These are phyloP conservation scores for Fusarium proliferatum DNA, from an alignment of 2,329 filamentous ascomycete species.

Conservation along the genomic window DNA sequence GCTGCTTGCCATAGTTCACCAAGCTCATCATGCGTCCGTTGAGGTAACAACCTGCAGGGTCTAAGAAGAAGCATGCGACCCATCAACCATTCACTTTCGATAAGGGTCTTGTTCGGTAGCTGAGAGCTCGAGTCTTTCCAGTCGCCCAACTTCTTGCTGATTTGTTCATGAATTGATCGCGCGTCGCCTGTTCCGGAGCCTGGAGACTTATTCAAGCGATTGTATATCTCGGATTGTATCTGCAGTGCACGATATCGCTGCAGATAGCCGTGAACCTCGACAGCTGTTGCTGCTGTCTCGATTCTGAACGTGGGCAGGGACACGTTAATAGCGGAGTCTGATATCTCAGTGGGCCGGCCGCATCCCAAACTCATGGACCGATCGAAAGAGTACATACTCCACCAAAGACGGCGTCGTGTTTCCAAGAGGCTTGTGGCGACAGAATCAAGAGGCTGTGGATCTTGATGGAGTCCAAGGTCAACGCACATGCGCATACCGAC, in stretches of 20 bases:
- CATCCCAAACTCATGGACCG: constrained; percentile 19
- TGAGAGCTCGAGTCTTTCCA: constrained; percentile 14
- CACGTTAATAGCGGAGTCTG: background rate
- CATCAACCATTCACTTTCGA: constrained; percentile 23
- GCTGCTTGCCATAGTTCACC: background rate
- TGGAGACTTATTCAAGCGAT: background rate
- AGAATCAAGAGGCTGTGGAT: background rate
- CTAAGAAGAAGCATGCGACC: constrained; percentile 2
- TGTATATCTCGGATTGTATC: constrained; percentile 7
- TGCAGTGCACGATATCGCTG: constrained; percentile 13
- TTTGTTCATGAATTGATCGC: background rate
- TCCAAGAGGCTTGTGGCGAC: background rate
- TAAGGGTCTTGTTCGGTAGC: background rate
- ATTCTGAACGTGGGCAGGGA: constrained; percentile 7
- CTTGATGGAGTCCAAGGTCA: constrained; percentile 9
- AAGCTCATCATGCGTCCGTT: background rate
- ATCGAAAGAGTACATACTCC: constrained; percentile 14
- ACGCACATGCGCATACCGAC: constrained; percentile 19
- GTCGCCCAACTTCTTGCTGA: background rate
- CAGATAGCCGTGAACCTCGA: constrained; percentile 7
- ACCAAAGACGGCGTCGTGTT: constrained; percentile 10
- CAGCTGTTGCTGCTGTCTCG: background rate
- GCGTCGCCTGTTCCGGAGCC: rapidly evolving
- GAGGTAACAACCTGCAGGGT: background rate
- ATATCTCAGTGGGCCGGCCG: constrained; percentile 9